Percentiles rank a stretch among this genome's conserved stretches.
These are phyloP conservation scores for Apiosordaria backusii DNA, from an alignment of 495 filamentous ascomycete species.

Conservation along the genomic window DNA sequence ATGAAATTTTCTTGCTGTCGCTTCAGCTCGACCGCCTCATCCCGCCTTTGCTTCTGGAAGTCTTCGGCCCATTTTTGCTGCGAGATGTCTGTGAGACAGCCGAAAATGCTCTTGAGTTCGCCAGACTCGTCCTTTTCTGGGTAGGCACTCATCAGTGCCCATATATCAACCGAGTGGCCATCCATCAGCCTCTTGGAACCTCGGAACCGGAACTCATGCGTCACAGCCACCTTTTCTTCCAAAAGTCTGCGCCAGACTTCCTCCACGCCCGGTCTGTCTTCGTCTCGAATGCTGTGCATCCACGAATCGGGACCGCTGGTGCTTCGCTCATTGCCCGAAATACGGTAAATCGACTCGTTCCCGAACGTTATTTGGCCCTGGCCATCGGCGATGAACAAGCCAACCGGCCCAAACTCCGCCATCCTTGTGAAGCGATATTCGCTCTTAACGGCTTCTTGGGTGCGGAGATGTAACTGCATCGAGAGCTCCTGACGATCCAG, in stretches of 20 bases:
- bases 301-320: constrained; percentile 50
- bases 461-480: constrained; percentile 61
- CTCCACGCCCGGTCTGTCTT: constrained; percentile 54
- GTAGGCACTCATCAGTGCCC: constrained; percentile 68
- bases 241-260: constrained; percentile 57
- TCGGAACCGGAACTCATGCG: constrained; percentile 67
- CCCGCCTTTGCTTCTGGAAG: constrained; percentile 57
- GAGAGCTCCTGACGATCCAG: constrained; percentile 63
- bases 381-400: constrained; percentile 67
- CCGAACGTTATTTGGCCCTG: constrained; percentile 61
- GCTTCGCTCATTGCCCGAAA: constrained; percentile 54
- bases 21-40: constrained; percentile 63
- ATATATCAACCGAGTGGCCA: constrained; percentile 58
- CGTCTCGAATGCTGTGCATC: constrained; percentile 63
- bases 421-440: constrained; percentile 71
- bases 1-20: constrained; percentile 79
- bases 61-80: constrained; percentile 62
- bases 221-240: constrained; percentile 51
- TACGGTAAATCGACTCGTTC: constrained; percentile 71
- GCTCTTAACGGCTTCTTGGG: constrained; percentile 63
- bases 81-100: constrained; percentile 55
- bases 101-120: constrained; percentile 64
- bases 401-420: constrained; percentile 69
- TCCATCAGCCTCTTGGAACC: constrained; percentile 55
- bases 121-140: constrained; percentile 58